Evolutionary conservation across 2,329 filamentous ascomycete genomes (phyloP), one percentile per base, ranked within the genome.

Genomic region (Botryotinia convoluta): DNA sequence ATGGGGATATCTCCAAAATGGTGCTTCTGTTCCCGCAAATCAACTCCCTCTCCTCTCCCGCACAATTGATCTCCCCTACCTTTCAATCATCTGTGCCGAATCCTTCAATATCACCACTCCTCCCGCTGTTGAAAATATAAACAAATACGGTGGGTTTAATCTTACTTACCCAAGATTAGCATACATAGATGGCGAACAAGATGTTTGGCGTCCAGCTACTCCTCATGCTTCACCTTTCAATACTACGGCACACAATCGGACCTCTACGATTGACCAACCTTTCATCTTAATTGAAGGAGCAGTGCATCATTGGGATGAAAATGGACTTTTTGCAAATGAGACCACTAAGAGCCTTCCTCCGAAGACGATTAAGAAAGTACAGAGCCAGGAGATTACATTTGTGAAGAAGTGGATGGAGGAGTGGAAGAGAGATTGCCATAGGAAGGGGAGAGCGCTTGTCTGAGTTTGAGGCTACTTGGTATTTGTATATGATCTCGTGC

Each of bases 301-400:
- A 0, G 92, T 95, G 32, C 93, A 97, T 81, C 93, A 95, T 80
- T 96, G 92, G 91, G 92, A 93, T 77, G 90, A 92, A 83, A 91
- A 92, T 76, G 90, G 90, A 0, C 77, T 92, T n/a, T 88, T 90
- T 68, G 81, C 84, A 1, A 90, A 91, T 73, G 85, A 92, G 80
- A 91, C 90, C 0, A 72, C 76, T 0, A 71, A 75, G n/a, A 45
- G 44, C 8, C 79, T 93, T 45, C 91, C 91, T 1, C 91, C 91
- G 0, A 79, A 82, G 1, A 83, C 89, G 4, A 86, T 94, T 9
- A 84, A 83, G 5, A 84, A 89, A 22, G 85, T 87, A 0, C 92
- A 94, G 79, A 80, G 82, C 60, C 81, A 87, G 75, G 85, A 92
- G 76, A 83, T 88, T 18, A 82, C 84, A 57, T 91, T 92, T 81